phyloP scores from a whole-genome alignment of 1,139 yeast species.

The Nadsonia starkeyi-henricii region DNA sequence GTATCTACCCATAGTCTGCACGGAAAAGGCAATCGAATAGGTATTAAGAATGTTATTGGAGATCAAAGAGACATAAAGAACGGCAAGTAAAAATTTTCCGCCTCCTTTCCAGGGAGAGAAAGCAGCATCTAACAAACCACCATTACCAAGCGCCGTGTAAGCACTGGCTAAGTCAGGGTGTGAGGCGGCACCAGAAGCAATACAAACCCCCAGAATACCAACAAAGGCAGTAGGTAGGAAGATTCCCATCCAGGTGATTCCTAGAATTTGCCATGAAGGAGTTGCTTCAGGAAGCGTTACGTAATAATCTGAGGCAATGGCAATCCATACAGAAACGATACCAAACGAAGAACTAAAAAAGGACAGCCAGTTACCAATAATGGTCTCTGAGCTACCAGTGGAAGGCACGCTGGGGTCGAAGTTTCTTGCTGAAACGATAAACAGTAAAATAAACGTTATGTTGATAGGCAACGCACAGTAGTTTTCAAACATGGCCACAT shows the following conservation, averaged over 20 bases:
- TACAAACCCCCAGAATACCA: slow-evolving; percentile 56
- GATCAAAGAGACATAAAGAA: slow-evolving; percentile 58
- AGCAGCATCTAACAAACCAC: slow-evolving; percentile 59
- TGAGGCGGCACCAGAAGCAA: slow-evolving; percentile 52
- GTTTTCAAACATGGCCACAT: slow-evolving; percentile 55
- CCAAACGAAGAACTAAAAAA: slow-evolving; percentile 67
- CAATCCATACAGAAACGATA: slow-evolving; percentile 83
- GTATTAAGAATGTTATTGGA: slow-evolving; percentile 73
- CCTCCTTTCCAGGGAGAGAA: slow-evolving; percentile 65
- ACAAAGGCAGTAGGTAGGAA: slow-evolving; percentile 66
- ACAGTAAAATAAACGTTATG: slow-evolving; percentile 52
- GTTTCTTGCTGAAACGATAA: slow-evolving; percentile 49
- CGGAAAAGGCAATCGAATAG: slow-evolving; percentile 71
- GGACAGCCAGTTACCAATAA: slow-evolving; percentile 55
- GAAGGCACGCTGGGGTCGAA: slow-evolving; percentile 31
- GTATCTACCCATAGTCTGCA: slow-evolving; percentile 53
- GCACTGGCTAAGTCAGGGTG: slow-evolving; percentile 46
- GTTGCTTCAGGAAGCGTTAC: slow-evolving; percentile 68
- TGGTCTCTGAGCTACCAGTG: slow-evolving; percentile 30
- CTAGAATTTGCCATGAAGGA: slow-evolving; percentile 41
- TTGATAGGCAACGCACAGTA: slow-evolving; percentile 56
- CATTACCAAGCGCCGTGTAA: slow-evolving; percentile 52
- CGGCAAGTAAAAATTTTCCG: slow-evolving; percentile 60
- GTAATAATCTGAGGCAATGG: slow-evolving; percentile 75
- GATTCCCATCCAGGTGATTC: slow-evolving; percentile 55